phyloP scores from a whole-genome alignment of 108 stramenopile species.

The Cyclotella sp. region DNA sequence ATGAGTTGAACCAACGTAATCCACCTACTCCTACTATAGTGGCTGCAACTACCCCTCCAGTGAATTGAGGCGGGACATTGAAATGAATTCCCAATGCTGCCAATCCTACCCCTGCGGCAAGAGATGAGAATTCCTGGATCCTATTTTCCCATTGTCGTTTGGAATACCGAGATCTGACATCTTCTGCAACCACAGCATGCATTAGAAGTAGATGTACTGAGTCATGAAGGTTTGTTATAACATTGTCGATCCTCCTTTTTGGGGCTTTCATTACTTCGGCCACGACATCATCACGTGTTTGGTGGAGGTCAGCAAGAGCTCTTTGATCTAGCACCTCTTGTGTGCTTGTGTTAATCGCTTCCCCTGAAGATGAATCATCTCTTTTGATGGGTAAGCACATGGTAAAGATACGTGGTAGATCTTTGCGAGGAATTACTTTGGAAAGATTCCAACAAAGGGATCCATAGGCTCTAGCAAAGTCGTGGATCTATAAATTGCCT shows the following conservation, averaged over 20 bases:
- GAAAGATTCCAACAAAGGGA: constrained; percentile 98
- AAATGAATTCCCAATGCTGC: constrained; percentile 50
- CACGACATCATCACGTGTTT: constrained; percentile 91
- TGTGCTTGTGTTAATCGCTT: constrained; percentile 19
- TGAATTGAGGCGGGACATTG: constrained; percentile 53
- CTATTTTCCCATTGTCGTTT: constrained; percentile 60
- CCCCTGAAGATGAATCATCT: constrained; percentile 18
- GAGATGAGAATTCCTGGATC: constrained; percentile 51
- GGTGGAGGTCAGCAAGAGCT: constrained; percentile 78
- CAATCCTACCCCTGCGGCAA: constrained; percentile 48
- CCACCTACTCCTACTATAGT: constrained; percentile 77
- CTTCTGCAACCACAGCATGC: constrained; percentile 80
- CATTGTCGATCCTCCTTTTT: constrained; percentile 96
- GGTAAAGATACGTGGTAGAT: constrained; percentile 98
- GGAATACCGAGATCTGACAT: constrained; percentile 56
- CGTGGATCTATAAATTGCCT: constrained; percentile 80
- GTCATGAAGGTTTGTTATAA: constrained; percentile 95
- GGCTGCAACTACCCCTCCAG: constrained; percentile 71
- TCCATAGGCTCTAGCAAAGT: constrained; percentile 99
- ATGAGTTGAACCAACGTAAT: constrained; percentile 76
- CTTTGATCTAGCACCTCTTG: constrained; percentile 52
- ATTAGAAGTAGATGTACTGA: constrained; percentile 84
- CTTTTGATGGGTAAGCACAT: constrained; percentile 90
- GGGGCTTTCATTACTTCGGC: constrained; percentile 96
- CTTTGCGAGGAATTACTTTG: constrained; percentile 95